These are phyloP conservation scores for Naematelia aurantialba DNA, from an alignment of 768 basidiomycete species.

Conservation along the genomic window DNA sequence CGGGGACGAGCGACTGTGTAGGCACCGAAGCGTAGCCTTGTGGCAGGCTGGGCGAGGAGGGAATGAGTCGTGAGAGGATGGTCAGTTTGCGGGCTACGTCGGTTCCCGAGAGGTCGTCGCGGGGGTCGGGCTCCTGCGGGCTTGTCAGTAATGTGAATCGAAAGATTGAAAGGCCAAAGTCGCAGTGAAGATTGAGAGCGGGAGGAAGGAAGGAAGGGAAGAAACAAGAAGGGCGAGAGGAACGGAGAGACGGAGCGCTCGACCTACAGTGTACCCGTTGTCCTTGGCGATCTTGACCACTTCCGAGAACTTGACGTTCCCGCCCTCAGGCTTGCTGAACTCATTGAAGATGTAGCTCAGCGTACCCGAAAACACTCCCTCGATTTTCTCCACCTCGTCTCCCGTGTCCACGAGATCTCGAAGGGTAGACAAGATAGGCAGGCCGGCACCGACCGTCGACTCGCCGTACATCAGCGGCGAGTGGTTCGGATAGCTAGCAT, in stretches of 20 bases:
- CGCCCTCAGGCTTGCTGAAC: slow-evolving; percentile 68
- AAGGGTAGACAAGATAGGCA: slow-evolving; percentile 86
- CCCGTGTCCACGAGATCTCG: slow-evolving; percentile 89
- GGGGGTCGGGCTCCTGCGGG: slow-evolving; percentile 87
- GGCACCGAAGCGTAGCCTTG: slow-evolving; percentile 74
- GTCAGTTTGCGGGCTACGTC: slow-evolving; percentile 97
- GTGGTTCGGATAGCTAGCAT: slow-evolving; percentile 59
- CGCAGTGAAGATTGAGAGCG: neutral
- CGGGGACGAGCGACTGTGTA: slow-evolving; percentile 80
- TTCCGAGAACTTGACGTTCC: slow-evolving; percentile 67
- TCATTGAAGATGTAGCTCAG: slow-evolving; percentile 99
- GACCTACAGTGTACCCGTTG: slow-evolving; percentile 83
- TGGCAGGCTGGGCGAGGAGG: slow-evolving; percentile 57
- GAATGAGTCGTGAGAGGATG: slow-evolving; percentile 74
- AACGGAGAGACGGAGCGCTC: neutral
- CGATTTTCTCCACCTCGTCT: slow-evolving; percentile 88
- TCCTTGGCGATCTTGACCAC: slow-evolving; percentile 83
- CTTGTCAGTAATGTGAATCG: neutral
- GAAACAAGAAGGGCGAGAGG: neutral
- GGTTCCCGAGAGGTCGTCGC: slow-evolving; percentile 91
- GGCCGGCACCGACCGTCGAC: slow-evolving; percentile 89
- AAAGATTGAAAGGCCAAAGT: neutral
- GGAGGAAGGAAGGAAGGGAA: neutral
- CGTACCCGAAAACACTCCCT: slow-evolving; percentile 96
- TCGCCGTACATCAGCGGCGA: slow-evolving; percentile 61